Conservation (phyloP, 2,329 filamentous ascomycete species). For the Aureobasidium lini region DNA sequence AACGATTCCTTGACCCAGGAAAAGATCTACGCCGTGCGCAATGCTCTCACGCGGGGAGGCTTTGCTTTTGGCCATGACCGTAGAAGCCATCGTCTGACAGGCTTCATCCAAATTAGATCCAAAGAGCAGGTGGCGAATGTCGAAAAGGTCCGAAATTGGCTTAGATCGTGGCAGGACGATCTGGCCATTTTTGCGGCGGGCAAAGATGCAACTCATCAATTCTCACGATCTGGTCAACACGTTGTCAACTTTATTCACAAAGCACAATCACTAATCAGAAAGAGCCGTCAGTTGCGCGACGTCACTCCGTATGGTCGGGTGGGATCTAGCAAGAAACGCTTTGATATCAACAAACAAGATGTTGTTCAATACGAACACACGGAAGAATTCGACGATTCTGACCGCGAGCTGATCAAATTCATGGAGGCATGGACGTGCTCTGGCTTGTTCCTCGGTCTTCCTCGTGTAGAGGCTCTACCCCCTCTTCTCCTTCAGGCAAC, state of each 20-base stretch:
- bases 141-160: slow-evolving; percentile 42
- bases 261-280: slow-evolving; percentile 31
- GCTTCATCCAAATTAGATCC: slow-evolving; percentile 57
- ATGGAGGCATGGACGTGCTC: slow-evolving; percentile 61
- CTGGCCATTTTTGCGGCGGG: slow-evolving; percentile 26
- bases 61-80: slow-evolving; percentile 52
- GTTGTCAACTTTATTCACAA: slow-evolving; percentile 36
- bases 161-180: slow-evolving; percentile 48
- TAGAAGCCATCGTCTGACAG: slow-evolving; percentile 44
- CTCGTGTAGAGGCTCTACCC: slow-evolving; percentile 53
- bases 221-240: slow-evolving; percentile 17
- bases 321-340: slow-evolving; percentile 31
- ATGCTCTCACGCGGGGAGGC: slow-evolving; percentile 53
- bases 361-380: slow-evolving; percentile 19
- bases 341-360: slow-evolving; percentile 20
- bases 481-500: slow-evolving; percentile 56
- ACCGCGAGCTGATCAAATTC: slow-evolving; percentile 56
- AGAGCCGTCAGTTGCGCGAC: slow-evolving; percentile 33
- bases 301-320: slow-evolving; percentile 27
- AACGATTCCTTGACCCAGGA: slow-evolving; percentile 22
- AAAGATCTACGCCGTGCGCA: slow-evolving; percentile 59
- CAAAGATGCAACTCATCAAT: background rate
- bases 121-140: slow-evolving; percentile 47
- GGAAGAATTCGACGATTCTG: slow-evolving; percentile 41
- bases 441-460: slow-evolving; percentile 45